These are phyloP conservation scores for Podospora pseudopauciseta DNA, from an alignment of 495 filamentous ascomycete genomes.

Conservation along the genomic window DNA sequence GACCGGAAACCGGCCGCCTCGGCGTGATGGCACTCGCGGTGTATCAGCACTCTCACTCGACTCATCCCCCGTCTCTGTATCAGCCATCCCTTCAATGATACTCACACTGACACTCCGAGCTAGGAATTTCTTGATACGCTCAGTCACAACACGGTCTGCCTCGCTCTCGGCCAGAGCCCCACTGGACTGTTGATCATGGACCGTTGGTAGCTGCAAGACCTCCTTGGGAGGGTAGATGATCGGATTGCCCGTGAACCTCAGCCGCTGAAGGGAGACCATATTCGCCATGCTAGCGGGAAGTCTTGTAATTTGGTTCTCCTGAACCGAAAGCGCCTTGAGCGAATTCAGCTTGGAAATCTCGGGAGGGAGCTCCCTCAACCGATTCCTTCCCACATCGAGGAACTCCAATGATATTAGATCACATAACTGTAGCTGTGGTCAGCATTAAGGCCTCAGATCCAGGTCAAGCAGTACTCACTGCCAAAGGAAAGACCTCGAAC, in stretches of 20 bases:
- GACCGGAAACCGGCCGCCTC: conserved; percentile 74
- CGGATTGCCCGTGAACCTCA: conserved; percentile 81
- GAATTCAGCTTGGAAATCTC: conserved; percentile 70
- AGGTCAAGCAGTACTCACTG: conserved; percentile 57
- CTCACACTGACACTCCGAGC: conserved; percentile 47
- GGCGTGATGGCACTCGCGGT: conserved; percentile 62
- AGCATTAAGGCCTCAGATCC: conserved; percentile 25
- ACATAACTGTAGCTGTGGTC: conserved; percentile 48
- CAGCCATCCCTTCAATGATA: conserved; percentile 51
- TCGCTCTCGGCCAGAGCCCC: conserved; percentile 42
- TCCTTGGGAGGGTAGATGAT: conserved; percentile 64
- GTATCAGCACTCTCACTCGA: conserved; percentile 64
- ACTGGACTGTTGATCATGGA: conserved; percentile 38
- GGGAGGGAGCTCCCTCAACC: conserved; percentile 66
- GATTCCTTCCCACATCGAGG: conserved; percentile 81
- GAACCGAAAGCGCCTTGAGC: conserved; percentile 68
- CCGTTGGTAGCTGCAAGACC: conserved; percentile 41
- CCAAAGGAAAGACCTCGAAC: conserved; percentile 68
- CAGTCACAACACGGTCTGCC: conserved; percentile 60
- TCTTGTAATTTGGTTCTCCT: conserved; percentile 76
- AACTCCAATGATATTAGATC: conserved; percentile 83
- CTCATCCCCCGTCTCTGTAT: conserved; percentile 49
- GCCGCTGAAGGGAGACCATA: conserved; percentile 76
- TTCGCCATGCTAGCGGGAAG: conserved; percentile 75
- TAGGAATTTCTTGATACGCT: conserved; percentile 69